Conservation (phyloP, 139 green algal genomes). For the Mychonastes homosphaera region DNA sequence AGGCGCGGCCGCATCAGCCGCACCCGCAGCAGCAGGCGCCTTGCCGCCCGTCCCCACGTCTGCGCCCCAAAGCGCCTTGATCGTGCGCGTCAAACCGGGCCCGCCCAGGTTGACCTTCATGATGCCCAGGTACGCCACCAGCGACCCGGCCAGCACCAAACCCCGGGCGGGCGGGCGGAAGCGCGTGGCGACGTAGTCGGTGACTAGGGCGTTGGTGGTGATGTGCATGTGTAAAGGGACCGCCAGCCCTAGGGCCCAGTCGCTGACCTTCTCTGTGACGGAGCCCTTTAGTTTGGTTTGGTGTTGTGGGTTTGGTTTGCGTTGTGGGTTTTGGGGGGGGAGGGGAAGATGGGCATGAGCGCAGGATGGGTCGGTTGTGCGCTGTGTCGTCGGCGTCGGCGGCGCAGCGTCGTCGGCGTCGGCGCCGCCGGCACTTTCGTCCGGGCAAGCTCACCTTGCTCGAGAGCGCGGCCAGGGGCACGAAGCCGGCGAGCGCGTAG, state of each 20-base stretch:
- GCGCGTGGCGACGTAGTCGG: constrained; percentile 62
- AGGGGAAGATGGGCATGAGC: too few relatives aligned
- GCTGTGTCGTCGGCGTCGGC: not conserved
- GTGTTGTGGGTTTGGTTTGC: not conserved
- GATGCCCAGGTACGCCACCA: constrained; percentile 49
- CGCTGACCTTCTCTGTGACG: constrained; percentile 26
- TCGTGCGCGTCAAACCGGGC: constrained; percentile 44
- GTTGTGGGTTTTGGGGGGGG: not conserved
- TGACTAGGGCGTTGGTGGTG: constrained; percentile 56
- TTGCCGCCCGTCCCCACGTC: not conserved
- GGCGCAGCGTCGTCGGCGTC: not conserved
- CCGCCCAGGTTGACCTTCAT: constrained; percentile 60
- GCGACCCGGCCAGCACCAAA: constrained; percentile 40
- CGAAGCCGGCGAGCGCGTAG: constrained; percentile 35
- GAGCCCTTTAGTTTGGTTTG: too few relatives aligned
- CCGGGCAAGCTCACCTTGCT: constrained; percentile 13
- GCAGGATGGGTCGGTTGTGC: too few relatives aligned
- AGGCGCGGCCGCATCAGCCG: not conserved
- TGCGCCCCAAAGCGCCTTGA: constrained; percentile 44
- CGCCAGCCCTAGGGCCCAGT: constrained; percentile 39
- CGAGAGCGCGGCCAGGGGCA: constrained; percentile 15
- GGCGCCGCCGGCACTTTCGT: not conserved
- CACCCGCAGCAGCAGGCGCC: not conserved
- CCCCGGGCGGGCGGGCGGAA: constrained; percentile 29
- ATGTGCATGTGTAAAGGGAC: constrained; percentile 66